Conservation (phyloP, 306 rosid species). For the Cicer arietinum region DNA sequence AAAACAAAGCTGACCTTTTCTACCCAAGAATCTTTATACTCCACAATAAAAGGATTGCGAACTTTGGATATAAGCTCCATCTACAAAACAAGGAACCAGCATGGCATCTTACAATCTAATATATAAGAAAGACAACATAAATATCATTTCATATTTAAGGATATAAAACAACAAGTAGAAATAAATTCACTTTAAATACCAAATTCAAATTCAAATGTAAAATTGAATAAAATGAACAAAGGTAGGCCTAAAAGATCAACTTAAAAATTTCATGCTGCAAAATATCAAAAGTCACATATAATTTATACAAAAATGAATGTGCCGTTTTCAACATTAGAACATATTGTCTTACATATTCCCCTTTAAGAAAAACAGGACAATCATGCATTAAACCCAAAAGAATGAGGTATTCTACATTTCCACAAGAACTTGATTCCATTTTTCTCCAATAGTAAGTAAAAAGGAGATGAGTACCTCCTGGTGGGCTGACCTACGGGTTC, state of each 20-base stretch:
- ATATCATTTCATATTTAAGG: constrained; percentile 28
- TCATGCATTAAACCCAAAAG: background rate
- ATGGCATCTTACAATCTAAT: constrained; percentile 31
- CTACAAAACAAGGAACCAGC: constrained; percentile 51
- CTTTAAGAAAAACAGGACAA: background rate
- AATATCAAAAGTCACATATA: background rate
- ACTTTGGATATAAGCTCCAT: constrained; percentile 94
- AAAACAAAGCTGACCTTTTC: constrained; percentile 69
- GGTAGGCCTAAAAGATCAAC: constrained; percentile 20
- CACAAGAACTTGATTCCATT: background rate
- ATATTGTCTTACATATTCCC: background rate
- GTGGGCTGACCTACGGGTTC: constrained; percentile 93
- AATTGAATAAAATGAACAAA: constrained; percentile 34
- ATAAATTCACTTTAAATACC: background rate
- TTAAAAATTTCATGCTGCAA: constrained; percentile 28
- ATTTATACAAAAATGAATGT: constrained; percentile 1
- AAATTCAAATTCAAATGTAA: constrained; percentile 28
- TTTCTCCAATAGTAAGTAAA: background rate
- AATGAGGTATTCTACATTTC: constrained; percentile 4
- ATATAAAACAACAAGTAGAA: constrained; percentile 15
- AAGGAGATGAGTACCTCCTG: constrained; percentile 72
- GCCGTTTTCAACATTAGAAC: constrained; percentile 4
- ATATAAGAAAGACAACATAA: constrained; percentile 3
- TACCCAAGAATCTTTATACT: constrained; percentile 98
- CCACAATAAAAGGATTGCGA: constrained; percentile 91